These are phyloP conservation scores for Ceraceosorus guamensis DNA, from an alignment of 1,284 basidiomycete genomes.

Conservation along the genomic window DNA sequence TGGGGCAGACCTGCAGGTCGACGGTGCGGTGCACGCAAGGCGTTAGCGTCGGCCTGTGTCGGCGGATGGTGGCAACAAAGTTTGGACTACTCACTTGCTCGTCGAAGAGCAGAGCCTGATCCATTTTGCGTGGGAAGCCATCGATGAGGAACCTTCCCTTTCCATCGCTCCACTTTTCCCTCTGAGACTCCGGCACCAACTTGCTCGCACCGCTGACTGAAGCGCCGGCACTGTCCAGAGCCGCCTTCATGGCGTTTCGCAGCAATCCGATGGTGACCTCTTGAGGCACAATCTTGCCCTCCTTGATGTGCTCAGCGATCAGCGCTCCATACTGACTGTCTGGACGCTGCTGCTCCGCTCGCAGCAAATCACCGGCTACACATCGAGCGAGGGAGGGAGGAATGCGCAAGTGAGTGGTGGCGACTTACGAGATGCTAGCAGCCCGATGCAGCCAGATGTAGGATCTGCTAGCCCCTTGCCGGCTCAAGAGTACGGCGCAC, in stretches of 20 bases:
- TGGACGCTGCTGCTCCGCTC: conserved; percentile 81
- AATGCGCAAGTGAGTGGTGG: background rate
- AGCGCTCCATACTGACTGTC: conserved; percentile 78
- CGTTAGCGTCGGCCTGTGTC: no score
- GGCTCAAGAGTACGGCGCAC: background rate
- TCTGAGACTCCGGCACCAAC: conserved; percentile 18
- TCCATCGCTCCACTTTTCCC: conserved; percentile 63
- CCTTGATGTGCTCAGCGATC: conserved; percentile 81
- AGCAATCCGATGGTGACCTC: conserved; percentile 93
- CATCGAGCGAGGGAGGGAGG: conserved; percentile 1
- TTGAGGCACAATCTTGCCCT: conserved; percentile 92
- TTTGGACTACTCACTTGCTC: conserved; percentile 69
- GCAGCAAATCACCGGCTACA: conserved; percentile 86
- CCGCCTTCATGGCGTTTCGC: conserved; percentile 78
- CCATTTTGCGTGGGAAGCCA: conserved; percentile 97
- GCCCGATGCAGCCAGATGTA: background rate
- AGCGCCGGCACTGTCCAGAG: conserved; percentile 50
- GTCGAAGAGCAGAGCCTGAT: conserved; percentile 91
- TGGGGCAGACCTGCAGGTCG: conserved; percentile 76
- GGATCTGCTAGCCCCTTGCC: background rate
- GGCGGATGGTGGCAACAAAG: no score
- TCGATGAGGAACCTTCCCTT: conserved; percentile 87
- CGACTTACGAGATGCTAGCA: background rate
- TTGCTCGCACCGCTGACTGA: conserved; percentile 14
- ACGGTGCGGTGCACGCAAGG: no score